phyloP scores from a whole-genome alignment of 306 rosid genomes.

The Abrus precatorius region DNA sequence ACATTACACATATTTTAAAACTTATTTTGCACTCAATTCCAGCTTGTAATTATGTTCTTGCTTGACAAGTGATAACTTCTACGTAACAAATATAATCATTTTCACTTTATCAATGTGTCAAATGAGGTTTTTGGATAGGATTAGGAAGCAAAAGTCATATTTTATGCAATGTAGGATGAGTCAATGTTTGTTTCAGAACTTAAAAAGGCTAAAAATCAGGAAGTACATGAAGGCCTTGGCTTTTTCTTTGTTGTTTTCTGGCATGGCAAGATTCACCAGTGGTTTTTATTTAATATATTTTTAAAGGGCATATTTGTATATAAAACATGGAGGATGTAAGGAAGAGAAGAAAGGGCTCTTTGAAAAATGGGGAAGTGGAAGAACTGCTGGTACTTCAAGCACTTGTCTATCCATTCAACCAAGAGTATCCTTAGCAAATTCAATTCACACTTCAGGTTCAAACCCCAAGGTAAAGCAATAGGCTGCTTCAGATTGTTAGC shows the following conservation, averaged over 20 bases:
- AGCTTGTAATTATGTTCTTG: neutral
- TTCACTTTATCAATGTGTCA: slow-evolving; percentile 7
- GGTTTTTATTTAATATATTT: slow-evolving; percentile 19
- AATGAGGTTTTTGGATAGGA: neutral
- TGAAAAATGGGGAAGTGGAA: slow-evolving; percentile 61
- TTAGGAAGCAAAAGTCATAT: neutral
- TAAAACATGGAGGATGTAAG: slow-evolving; percentile 47
- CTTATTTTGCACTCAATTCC: neutral
- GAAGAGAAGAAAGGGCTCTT: slow-evolving; percentile 31
- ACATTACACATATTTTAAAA: neutral
- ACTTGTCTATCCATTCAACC: slow-evolving; percentile 55
- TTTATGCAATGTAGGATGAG: neutral
- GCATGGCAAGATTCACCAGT: slow-evolving; percentile 50
- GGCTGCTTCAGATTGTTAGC: slow-evolving; percentile 6
- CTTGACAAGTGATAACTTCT: neutral
- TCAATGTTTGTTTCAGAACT: slow-evolving; percentile 32
- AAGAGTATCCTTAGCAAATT: slow-evolving; percentile 54
- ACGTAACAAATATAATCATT: neutral
- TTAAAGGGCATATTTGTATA: slow-evolving; percentile 28
- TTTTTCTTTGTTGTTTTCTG: slow-evolving; percentile 61
- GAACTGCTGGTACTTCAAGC: slow-evolving; percentile 61
- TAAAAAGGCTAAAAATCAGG: neutral
- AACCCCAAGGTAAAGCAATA: slow-evolving; percentile 55
- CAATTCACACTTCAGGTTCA: slow-evolving; percentile 54
- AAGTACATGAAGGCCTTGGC: slow-evolving; percentile 46